phyloP scores from a whole-genome alignment of 805 yeast species.

The Lachancea waltii region DNA sequence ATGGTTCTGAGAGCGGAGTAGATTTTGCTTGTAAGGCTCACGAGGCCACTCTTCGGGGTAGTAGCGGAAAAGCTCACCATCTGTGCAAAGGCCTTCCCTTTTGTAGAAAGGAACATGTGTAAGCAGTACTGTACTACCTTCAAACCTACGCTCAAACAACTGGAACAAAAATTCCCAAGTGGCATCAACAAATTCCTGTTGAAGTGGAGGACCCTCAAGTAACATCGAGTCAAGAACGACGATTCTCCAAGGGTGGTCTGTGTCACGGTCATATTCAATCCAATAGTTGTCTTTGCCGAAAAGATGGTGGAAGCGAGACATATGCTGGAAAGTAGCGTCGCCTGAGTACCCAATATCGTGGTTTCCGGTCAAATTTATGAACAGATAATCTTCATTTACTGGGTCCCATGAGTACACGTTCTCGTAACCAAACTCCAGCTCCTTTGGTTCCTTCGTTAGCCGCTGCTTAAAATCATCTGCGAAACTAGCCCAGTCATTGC shows the following conservation, averaged over 20 bases:
- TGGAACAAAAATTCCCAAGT: slow-evolving; percentile 70
- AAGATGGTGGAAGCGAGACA: slow-evolving; percentile 63
- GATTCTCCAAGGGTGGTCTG: slow-evolving; percentile 72
- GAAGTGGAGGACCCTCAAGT: slow-evolving; percentile 85
- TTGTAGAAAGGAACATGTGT: slow-evolving; percentile 91
- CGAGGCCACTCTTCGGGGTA: slow-evolving; percentile 47
- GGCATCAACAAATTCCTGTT: slow-evolving; percentile 57
- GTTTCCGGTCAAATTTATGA: slow-evolving; percentile 85
- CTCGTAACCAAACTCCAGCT: slow-evolving; percentile 44
- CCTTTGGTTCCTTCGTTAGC: slow-evolving; percentile 21
- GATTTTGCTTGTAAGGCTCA: slow-evolving; percentile 64
- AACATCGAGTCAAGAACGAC: slow-evolving; percentile 82
- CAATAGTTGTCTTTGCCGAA: slow-evolving; percentile 87
- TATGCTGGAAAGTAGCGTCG: slow-evolving; percentile 87
- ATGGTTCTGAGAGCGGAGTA: slow-evolving; percentile 81
- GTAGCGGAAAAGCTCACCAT: slow-evolving; percentile 69
- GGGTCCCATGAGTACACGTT: slow-evolving; percentile 66
- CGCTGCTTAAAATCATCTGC: slow-evolving; percentile 22
- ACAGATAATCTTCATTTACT: slow-evolving; percentile 48
- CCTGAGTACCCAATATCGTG: slow-evolving; percentile 96
- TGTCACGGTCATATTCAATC: slow-evolving; percentile 57
- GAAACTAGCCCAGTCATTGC: slow-evolving; percentile 26
- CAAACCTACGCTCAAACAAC: slow-evolving; percentile 47
- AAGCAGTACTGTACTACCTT: slow-evolving; percentile 74
- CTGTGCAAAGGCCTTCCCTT: slow-evolving; percentile 72